These are phyloP conservation scores for Trametes meyenii DNA, from an alignment of 768 basidiomycete species.

Conservation along the genomic window DNA sequence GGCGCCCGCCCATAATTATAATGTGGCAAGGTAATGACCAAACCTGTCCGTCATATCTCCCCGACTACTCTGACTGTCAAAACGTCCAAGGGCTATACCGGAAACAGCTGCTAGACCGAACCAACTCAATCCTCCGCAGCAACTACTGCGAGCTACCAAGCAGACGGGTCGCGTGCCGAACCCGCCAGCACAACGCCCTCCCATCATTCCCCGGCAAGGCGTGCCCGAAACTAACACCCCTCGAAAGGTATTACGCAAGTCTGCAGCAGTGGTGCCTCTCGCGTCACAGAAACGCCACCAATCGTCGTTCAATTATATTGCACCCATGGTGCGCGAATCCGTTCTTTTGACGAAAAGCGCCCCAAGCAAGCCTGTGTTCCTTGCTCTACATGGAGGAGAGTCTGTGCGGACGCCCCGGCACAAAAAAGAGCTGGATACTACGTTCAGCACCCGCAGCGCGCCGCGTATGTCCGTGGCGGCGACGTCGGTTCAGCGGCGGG, in stretches of 20 bases:
- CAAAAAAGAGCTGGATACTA: neutral
- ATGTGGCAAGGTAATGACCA: too few species aligned
- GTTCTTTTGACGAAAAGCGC: neutral
- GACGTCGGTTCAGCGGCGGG: constrained; percentile 19
- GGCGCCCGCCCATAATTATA: too few species aligned
- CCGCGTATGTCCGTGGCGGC: constrained; percentile 4
- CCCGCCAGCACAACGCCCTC: neutral
- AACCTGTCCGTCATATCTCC: too few species aligned
- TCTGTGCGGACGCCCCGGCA: neutral
- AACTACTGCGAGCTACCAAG: neutral
- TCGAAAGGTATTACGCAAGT: neutral
- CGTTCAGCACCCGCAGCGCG: neutral
- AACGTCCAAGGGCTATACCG: too few species aligned
- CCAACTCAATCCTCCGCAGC: too few species aligned
- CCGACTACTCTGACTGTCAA: too few species aligned
- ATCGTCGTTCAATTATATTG: constrained; percentile 16
- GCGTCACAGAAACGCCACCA: neutral
- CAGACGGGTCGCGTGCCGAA: neutral
- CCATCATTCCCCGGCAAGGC: neutral
- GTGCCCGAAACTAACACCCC: neutral
- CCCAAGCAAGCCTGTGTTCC: neutral
- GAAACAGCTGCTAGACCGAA: neutral
- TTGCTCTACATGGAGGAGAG: neutral
- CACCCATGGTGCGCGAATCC: constrained; percentile 4
- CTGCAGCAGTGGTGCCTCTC: neutral